Evolutionary conservation across 2,329 filamentous ascomycete genomes (phyloP), one percentile per base, ranked within the genome.

Genomic region (Penicillium corylophilum): DNA sequence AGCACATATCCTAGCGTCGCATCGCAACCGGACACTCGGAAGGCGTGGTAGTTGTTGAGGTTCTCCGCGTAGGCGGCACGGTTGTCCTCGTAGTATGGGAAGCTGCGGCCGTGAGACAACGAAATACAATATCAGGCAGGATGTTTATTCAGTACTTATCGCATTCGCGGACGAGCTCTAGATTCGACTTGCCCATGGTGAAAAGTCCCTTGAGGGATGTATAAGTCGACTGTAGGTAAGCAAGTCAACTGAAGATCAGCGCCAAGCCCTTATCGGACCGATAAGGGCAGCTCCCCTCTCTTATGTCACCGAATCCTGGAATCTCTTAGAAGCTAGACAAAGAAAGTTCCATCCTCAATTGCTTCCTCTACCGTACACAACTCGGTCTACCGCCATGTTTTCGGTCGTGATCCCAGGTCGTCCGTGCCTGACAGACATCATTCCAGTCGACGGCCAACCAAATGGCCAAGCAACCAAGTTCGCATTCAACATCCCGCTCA

Each of bases 51-150:
- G 9, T 78, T 77, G 44, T 72, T 70, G 52, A 83, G 72, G 55
- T 82, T 73, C 39, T 75, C 70, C 40, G 79, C 73, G 69, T 87
- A 84, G 45, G 76, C 75, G 51, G 79, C 68, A 9, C 82, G 79
- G 57, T 86, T 76, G 48, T 77, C 78, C 50, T 86, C 79, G 50
- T 81, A 79, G 72, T 95, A 90, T 1, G 91, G 91, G 65, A 95
- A 95, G 64, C 89, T 93, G 39, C 23, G 41, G 44, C 20, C 20
- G 48, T 66, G 41, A 62, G 61, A 57, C 16, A 52, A 47, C 23
- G 26, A 33, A 20, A 24, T 26, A 18, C 39, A 24, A 44, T 24
- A 29, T 10, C 5, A 16, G 26, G 35, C 1, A 33, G 15, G 22
- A 39, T 26, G 15, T 50, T 46, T 46, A 49, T 50, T 46, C 46